Percentiles rank a stretch among this genome's conserved stretches.
Conservation (phyloP, 371 early-diverging fungal genomes). For the Mucor indicus region DNA sequence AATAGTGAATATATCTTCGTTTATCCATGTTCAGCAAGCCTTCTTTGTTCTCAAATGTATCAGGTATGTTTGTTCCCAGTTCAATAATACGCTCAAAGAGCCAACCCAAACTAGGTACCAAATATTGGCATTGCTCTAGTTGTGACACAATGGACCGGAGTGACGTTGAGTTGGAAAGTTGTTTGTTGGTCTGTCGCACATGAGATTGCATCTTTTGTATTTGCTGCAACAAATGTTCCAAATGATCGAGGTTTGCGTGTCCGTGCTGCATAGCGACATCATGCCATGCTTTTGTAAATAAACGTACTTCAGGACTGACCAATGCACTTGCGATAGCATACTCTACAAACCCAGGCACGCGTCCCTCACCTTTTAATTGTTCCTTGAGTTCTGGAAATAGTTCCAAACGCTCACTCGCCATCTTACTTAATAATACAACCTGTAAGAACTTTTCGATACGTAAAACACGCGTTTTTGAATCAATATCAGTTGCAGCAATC, state of each 20-base stretch:
- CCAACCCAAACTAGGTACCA: slow-evolving; percentile 57
- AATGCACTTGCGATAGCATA: slow-evolving; percentile 72
- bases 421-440: slow-evolving; percentile 56
- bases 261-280: slow-evolving; percentile 53
- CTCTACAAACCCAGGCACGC: slow-evolving; percentile 79
- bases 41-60: slow-evolving; percentile 40
- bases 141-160: too few relatives aligned
- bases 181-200: too few relatives aligned
- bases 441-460: slow-evolving; percentile 67
- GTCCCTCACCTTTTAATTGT: too few relatives aligned
- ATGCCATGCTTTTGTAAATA: slow-evolving; percentile 69
- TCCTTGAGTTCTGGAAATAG: slow-evolving; percentile 38
- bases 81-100: slow-evolving; percentile 50
- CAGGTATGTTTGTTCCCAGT: slow-evolving; percentile 27
- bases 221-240: slow-evolving; percentile 41
- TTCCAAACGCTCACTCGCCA: slow-evolving; percentile 32
- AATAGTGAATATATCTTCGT: slow-evolving; percentile 61
- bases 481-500: slow-evolving; percentile 48
- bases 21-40: slow-evolving; percentile 70
- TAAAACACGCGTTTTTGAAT: slow-evolving; percentile 49
- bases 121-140: too few relatives aligned
- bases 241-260: slow-evolving; percentile 52
- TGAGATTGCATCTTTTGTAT: slow-evolving; percentile 7
- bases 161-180: too few relatives aligned
- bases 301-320: slow-evolving; percentile 77